Evolutionary conservation across 495 filamentous ascomycete genomes (phyloP), one percentile per base, ranked within the genome.

Genomic region (Penicillium parvum): DNA sequence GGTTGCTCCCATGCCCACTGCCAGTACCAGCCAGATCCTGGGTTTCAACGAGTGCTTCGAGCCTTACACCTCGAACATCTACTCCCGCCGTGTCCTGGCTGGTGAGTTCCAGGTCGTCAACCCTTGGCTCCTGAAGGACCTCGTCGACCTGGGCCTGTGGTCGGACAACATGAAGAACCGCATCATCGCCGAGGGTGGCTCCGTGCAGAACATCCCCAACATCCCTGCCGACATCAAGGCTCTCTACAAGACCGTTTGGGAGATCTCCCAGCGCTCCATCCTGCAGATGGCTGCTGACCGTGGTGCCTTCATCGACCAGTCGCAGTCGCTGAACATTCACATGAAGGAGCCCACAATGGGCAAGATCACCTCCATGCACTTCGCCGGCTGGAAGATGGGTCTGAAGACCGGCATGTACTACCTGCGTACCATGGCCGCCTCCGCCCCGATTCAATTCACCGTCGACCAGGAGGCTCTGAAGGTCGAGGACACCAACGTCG

Each of bases 341-440:
- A 85, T 98, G 78, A 95, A 90, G 71, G 91, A 98, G 53, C 92
- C 92, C 21, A 96, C 90, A 27, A 97, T 96, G 89, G 92, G 92
- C 68, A 98, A 98, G 81, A 89, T 98, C 64, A 98, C 92, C 43
- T 89, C 83, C 62, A 98, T 98, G 92, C 92, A 98, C 74, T 98
- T 98, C 63, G 83, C 94, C 26, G 92, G 92, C 51, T 98, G 92
- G 92, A 98, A 96, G 75, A 81, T 95, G 56, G 92, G 92, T 56
- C 79, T 98, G 45, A 98, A 98, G 82, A 98, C 92, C 8, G 92
- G 92, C 69, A 97, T 98, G 94, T 98, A 98, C 81, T 98, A 98
- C 66, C 84, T 98, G 51, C 90, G 92, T 55, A 98, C 92, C 28
- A 94, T 94, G 82, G 92, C 92, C 41, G 92, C 92, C 14, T 88